Evolutionary conservation across 2,329 filamentous ascomycete species (phyloP), one percentile per base, ranked within the genome.

Genomic region (Cladosporium sp.): DNA sequence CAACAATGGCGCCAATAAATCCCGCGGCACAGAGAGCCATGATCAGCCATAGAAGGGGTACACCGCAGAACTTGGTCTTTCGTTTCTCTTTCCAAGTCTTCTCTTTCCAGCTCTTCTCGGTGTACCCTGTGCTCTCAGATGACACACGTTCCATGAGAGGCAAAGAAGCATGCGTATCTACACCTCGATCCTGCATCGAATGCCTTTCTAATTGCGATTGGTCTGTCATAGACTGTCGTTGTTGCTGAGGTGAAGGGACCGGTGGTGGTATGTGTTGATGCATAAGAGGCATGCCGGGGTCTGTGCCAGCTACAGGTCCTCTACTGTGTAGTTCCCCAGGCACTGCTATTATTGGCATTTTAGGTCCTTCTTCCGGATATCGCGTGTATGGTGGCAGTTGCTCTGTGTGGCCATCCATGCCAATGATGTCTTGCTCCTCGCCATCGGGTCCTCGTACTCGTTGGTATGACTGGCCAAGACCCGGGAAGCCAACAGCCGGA

Each of bases 361-460:
- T 63, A 1, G 62, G 62, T 3, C 61, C 62, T 50, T 88, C 85
- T 46, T 94, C 87, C 2, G 91, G 88, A 67, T 94, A 96, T 65
- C 89, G 79, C 12, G 88, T 88, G 64, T 97, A 97, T 0, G 92
- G 92, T 11, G 92, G 92, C 15, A 96, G 73, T 66, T 95, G 88
- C 68, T 97, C 92, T 1, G 86, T 85, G 63, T 96, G 90, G 1
- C 91, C 91, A 61, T 95, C 83, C 0, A 86, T 87, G 1, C 90
- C 90, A 45, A 96, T 85, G 48, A 96, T 81, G 64, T 91, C 90
- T 40, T 85, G 88, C 59, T 95, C 91, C 69, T 95, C 89, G 46
- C 88, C 88, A 50, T 90, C 86, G 0, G 88, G 85, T 0, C 86
- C 87, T 45, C 88, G 69, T 45, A 85, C 82, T 55, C 86, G 76